Evolutionary conservation across 768 basidiomycete species (phyloP), one percentile per base, ranked within the genome.

Genomic region (Gloeopeniophorella convolvens): DNA sequence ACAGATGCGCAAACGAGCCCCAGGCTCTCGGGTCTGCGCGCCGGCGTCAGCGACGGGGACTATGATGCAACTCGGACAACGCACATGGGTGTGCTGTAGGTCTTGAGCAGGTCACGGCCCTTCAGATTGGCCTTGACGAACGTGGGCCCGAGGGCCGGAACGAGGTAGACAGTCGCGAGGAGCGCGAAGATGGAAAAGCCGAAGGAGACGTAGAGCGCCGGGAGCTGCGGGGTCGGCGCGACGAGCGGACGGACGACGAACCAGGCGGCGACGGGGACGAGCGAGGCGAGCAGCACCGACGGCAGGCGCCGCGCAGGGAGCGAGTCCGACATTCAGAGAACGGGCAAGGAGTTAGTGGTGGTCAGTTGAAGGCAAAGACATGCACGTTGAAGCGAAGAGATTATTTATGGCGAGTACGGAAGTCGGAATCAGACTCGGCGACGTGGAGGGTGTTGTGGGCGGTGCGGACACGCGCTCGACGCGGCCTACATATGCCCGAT

Each of bases 1-100:
- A 94, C 75, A 2, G 83, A 78, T 1, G 95, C 93, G 61, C 85
- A 89, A 42, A 96, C 84, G 51, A 97, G 81, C 11, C 95, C 95
- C 60, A 86, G 79, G 57, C 90, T 91, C 71, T 99, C 96, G 35
- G 96, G 94, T 65, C 94, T 98, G 49, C 13, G 37, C 21, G 34
- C 32, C 27, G 1, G 15, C 10, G 24, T 33, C 5, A 41, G 45
- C 32, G 37, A 13, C 12, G 44, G 53, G 32, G 15, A 31, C 28
- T 9, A 43, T 5, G 7, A 28, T 24, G 28, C 18, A 7, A 16
- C 13, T 24, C 5, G 35, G 16, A 50, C 20, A 10, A 68, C 83
- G 58, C 52, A 88, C 84, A 89, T 83, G 1, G 82, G 79, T 41
- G 78, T 79, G 31, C 73, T 70, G 60, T 89, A 86, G 10, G 75